A percentile compares a stretch with the other conserved stretches of the same genome.
phyloP scores from a whole-genome alignment of 148 eudicot species.

The Fallopia convolvulus region DNA sequence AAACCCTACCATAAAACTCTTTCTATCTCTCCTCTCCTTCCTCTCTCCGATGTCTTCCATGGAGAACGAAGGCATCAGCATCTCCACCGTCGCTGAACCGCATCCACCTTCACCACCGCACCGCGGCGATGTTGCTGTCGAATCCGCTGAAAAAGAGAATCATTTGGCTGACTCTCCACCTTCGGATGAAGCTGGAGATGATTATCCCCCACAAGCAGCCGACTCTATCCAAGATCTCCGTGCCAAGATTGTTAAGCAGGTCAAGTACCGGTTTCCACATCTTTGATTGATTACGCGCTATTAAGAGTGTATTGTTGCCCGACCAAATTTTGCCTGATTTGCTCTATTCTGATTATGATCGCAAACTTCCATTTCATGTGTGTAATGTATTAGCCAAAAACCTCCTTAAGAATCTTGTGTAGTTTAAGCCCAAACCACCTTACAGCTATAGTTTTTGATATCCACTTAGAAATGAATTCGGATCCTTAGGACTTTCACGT shows the following conservation, averaged over 20 bases:
- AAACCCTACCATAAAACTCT: background rate
- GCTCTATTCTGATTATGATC: background rate
- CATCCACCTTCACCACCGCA: conserved; percentile 26
- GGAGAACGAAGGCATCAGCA: conserved; percentile 13
- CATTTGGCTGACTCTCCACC: conserved; percentile 20
- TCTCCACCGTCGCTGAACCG: background rate
- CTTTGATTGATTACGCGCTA: background rate
- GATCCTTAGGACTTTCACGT: no score
- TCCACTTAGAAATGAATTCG: background rate
- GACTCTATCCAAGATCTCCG: conserved; percentile 36
- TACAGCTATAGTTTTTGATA: background rate
- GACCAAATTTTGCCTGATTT: background rate
- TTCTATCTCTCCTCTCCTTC: conserved; percentile 6
- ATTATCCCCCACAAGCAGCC: conserved; percentile 13
- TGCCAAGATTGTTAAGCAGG: conserved; percentile 66
- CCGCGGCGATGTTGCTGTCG: conserved; percentile 26
- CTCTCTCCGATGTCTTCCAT: conserved; percentile 13
- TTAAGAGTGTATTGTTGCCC: background rate
- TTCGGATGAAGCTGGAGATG: conserved; percentile 24
- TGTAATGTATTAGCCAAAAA: background rate
- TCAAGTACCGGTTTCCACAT: background rate
- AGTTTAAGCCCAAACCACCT: background rate
- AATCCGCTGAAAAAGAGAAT: conserved; percentile 27
- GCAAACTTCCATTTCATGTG: background rate
- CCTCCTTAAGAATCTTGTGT: background rate